phyloP scores from a whole-genome alignment of 306 rosid genomes.

The Erythrophleum fordii region DNA sequence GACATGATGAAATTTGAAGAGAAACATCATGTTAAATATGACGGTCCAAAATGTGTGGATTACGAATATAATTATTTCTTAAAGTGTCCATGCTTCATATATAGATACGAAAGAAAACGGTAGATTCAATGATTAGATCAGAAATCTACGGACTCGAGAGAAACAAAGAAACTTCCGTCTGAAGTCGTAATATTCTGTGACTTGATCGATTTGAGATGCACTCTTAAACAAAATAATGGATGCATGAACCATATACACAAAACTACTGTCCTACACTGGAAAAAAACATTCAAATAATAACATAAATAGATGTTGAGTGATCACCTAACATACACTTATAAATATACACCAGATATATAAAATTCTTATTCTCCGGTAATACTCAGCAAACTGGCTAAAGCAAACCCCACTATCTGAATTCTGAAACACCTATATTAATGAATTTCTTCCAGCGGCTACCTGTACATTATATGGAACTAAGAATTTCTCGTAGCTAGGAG shows the following conservation, averaged over 20 bases:
- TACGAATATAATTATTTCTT: background rate
- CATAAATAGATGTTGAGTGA: background rate
- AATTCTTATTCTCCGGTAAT: background rate
- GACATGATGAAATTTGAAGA: too few relatives aligned
- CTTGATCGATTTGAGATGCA: background rate
- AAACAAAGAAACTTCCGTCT: background rate
- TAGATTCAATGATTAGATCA: background rate
- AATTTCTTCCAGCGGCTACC: too few relatives aligned
- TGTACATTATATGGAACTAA: background rate
- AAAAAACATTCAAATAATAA: background rate
- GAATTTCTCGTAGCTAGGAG: constrained; percentile 20
- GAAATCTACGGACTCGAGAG: background rate
- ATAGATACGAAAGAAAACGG: background rate
- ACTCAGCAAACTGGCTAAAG: background rate
- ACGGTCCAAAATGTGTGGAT: background rate
- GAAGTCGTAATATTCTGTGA: background rate
- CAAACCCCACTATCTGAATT: background rate
- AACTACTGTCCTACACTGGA: too few relatives aligned
- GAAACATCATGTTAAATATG: background rate
- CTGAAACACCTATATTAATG: background rate
- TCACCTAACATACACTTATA: background rate
- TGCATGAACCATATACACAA: background rate
- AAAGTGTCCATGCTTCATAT: background rate
- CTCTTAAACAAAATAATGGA: background rate
- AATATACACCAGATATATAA: background rate